These are phyloP conservation scores for Rhizophagus prolifer DNA, from an alignment of 192 early-diverging fungal genomes.

Conservation along the genomic window DNA sequence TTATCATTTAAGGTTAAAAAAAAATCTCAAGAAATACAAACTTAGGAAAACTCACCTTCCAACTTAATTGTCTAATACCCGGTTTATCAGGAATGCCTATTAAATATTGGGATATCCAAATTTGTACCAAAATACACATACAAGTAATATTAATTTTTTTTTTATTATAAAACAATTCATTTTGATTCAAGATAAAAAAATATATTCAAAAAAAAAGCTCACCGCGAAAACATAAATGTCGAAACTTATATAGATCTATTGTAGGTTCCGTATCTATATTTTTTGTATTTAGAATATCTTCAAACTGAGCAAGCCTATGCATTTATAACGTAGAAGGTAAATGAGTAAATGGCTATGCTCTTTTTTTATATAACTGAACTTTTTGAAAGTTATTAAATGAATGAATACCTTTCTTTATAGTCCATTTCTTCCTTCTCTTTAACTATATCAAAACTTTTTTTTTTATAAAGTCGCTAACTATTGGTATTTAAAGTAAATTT, in stretches of 20 bases:
- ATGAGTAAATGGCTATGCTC: background rate
- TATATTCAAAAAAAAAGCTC: background rate
- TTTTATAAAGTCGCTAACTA: too few relatives aligned
- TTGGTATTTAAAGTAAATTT: too few relatives aligned
- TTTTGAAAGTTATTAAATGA: too few relatives aligned
- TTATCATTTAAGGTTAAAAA: background rate
- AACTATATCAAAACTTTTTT: too few relatives aligned
- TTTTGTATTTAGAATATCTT: constrained; percentile 25
- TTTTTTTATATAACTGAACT: background rate
- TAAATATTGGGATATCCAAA: too few relatives aligned
- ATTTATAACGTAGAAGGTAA: background rate
- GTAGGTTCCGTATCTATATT: constrained; percentile 26
- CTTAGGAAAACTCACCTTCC: constrained; percentile 53
- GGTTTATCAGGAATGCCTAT: constrained; percentile 73
- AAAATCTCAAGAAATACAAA: background rate
- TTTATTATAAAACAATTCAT: background rate
- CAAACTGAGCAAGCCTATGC: constrained; percentile 24
- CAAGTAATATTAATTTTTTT: background rate
- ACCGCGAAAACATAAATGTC: constrained; percentile 60
- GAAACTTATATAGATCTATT: constrained; percentile 52
- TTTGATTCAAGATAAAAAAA: background rate
- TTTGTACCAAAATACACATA: too few relatives aligned
- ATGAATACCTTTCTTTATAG: constrained; percentile 22
- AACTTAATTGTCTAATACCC: constrained; percentile 57
- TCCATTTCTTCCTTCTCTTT: background rate